Base-by-base conservation (phyloP, 2,329 filamentous ascomycete genomes). In the Xylaria sp. region DNA sequence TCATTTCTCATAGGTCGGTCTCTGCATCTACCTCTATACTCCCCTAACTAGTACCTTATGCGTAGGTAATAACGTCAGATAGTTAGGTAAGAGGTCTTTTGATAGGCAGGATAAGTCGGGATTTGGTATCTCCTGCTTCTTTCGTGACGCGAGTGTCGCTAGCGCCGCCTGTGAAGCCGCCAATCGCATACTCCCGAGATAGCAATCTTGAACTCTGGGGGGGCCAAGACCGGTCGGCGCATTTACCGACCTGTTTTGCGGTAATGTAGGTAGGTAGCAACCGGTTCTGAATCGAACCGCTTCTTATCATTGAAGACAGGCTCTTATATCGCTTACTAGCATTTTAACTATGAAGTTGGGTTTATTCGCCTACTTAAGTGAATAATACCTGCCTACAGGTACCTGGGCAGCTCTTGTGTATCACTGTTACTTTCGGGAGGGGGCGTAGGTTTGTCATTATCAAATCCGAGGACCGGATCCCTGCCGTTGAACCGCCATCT, bases 91-190 rank as follows among this genome's bases (percentile, higher is more conserved):
- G 61, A 47, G 31, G 13, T 31, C 20, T 11, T n/a, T 39, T 62
- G 44, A 59, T 50, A 50, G 39, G 36, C 33, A 39, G n/a, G 47
- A 51, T 50, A 17, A 33, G 38, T 47, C 9, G 44, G n/a, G 25
- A 39, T 42, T 39, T 20, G 33, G 17, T 31, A 39, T 45, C 54
- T 59, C 50, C 36, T 56, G 31, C 59, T 58, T 36, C 55, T 47
- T 49, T 63, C 17, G 54, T 42, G 55, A 60, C 60, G 55, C 63
- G 63, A 68, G 33, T n/a, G 38, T 60, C 50, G 55, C 54, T 65
- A 62, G 61, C 54, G 55, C 55, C 36, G n/a, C 38, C 29, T 11
- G 31, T 27, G 13, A 42, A 57, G 49, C 31, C 47, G 27, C 45
- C 63, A 66, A 56, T 62, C n/a, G 49, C 27, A 58, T 38, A 53